Conservation (phyloP, 306 rosid genomes). For the Elaeagnus macrophylla region DNA sequence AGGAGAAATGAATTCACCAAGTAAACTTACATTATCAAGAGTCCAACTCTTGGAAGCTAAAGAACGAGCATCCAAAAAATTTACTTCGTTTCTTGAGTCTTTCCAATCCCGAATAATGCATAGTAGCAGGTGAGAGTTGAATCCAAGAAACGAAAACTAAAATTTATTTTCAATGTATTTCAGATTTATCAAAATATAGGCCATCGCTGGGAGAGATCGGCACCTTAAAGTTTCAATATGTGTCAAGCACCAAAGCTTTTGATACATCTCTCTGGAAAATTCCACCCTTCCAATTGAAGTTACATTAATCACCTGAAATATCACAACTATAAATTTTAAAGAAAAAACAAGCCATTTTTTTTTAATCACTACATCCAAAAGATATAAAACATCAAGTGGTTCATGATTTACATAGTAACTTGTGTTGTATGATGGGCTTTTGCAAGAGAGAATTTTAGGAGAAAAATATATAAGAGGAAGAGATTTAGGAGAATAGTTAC, state of each 20-base stretch:
- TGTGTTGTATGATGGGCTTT: too few species aligned
- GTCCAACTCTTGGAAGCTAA: conserved; percentile 68
- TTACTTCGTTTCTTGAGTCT: conserved; percentile 48
- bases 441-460: too few species aligned
- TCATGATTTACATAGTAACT: too few species aligned
- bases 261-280: conserved; percentile 57
- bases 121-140: background rate
- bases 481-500: too few species aligned
- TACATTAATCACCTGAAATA: too few species aligned
- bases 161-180: too few species aligned
- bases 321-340: too few species aligned
- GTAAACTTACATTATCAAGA: conserved; percentile 48
- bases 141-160: background rate
- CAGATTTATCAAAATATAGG: background rate
- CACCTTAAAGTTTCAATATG: conserved; percentile 88
- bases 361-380: too few species aligned
- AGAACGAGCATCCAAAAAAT: conserved; percentile 65
- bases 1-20: too few species aligned
- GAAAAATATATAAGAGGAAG: too few species aligned
- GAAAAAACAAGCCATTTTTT: too few species aligned
- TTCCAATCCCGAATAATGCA: conserved; percentile 77
- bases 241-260: conserved; percentile 91
- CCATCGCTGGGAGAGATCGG: background rate
- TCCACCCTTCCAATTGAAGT: conserved; percentile 82
- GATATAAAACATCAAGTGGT: too few species aligned